Conservation (phyloP, 2,329 filamentous ascomycete species). For the Paecilomyces dactylethromorphus region DNA sequence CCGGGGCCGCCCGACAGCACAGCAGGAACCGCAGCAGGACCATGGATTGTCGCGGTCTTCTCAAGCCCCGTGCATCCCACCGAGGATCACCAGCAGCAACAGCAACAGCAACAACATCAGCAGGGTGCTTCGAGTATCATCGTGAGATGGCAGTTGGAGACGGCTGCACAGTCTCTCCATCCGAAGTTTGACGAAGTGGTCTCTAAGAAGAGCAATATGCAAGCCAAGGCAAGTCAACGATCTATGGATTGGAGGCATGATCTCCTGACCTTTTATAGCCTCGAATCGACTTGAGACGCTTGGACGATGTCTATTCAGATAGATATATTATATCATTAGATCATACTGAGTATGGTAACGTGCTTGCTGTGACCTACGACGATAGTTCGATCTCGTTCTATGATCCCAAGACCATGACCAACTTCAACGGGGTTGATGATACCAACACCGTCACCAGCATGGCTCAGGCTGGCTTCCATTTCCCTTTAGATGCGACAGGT, state of each 20-base stretch:
- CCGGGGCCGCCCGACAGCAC: constrained; percentile 56
- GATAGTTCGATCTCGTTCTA: constrained; percentile 78
- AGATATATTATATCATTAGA: constrained; percentile 66
- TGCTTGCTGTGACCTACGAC: constrained; percentile 66
- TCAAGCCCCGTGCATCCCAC: constrained; percentile 51
- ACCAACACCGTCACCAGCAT: constrained; percentile 62
- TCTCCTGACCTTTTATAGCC: constrained; percentile 25
- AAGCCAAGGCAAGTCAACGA: constrained; percentile 25
- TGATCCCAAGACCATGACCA: constrained; percentile 65
- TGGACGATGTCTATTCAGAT: constrained; percentile 61
- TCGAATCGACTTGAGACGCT: constrained; percentile 52
- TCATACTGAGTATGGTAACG: constrained; percentile 62
- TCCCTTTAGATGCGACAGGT: constrained; percentile 60
- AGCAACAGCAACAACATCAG: constrained; percentile 33
- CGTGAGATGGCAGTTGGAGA: constrained; percentile 72
- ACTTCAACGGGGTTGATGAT: constrained; percentile 59
- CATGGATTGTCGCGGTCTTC: constrained; percentile 67
- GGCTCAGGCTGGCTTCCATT: constrained; percentile 71
- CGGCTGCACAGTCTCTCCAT: constrained; percentile 61
- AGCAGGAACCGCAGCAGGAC: constrained; percentile 49
- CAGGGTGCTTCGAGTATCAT: constrained; percentile 67
- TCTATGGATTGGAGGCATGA: neutral
- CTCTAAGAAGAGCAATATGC: constrained; percentile 53
- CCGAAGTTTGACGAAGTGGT: constrained; percentile 71
- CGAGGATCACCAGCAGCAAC: constrained; percentile 38